phyloP scores from a whole-genome alignment of 2,329 filamentous ascomycete species.

The Talaromyces sp. region DNA sequence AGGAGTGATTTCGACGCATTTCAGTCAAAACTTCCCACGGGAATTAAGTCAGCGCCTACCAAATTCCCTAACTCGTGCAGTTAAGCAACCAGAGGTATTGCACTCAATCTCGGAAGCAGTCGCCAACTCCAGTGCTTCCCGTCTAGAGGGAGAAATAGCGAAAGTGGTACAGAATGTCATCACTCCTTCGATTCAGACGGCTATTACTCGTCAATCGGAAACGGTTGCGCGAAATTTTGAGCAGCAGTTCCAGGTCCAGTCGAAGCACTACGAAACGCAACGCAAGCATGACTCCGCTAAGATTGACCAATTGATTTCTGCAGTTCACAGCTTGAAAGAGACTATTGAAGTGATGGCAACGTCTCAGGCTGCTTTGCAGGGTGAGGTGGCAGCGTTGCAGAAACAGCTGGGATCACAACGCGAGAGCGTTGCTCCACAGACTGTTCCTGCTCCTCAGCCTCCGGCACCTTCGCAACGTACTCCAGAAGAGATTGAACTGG shows the following conservation, averaged over 20 bases:
- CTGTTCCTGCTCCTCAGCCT: conserved; percentile 16
- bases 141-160: conserved; percentile 65
- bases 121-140: conserved; percentile 58
- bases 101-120: conserved; percentile 69
- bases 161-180: conserved; percentile 58
- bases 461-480: conserved; percentile 21
- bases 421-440: conserved; percentile 19
- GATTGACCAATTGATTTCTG: conserved; percentile 54
- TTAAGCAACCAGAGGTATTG: conserved; percentile 70
- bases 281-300: conserved; percentile 53
- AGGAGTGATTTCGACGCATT: conserved; percentile 59
- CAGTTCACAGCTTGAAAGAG: conserved; percentile 54
- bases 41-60: conserved; percentile 70
- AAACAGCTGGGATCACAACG: conserved; percentile 21
- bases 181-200: conserved; percentile 60
- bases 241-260: conserved; percentile 49
- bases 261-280: conserved; percentile 48
- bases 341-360: conserved; percentile 41
- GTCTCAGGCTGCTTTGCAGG: conserved; percentile 39
- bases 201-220: conserved; percentile 62
- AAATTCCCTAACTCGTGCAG: conserved; percentile 57
- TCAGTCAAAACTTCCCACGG: conserved; percentile 63
- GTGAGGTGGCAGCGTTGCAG: conserved; percentile 35
- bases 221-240: conserved; percentile 66
- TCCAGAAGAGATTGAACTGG: conserved; percentile 37